These are phyloP conservation scores for Cladophialophora chaetospira DNA, from an alignment of 2,329 filamentous ascomycete genomes.

Conservation along the genomic window DNA sequence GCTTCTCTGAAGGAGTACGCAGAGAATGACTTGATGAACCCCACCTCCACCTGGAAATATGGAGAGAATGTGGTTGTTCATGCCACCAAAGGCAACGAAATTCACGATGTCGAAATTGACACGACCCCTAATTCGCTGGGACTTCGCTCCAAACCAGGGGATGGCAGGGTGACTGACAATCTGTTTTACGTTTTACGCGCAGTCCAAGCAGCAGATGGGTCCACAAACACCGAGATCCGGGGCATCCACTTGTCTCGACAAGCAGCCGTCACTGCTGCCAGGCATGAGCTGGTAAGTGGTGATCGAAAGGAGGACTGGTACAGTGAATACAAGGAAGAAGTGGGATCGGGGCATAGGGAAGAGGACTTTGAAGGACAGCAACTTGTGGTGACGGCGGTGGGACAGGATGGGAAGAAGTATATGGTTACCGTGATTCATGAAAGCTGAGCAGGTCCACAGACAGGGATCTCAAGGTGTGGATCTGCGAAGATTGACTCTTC, in stretches of 20 bases:
- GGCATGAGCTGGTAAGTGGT: slow-evolving; percentile 20
- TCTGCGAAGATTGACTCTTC: too few species aligned
- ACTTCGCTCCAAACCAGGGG: slow-evolving; percentile 15
- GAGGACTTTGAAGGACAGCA: slow-evolving; percentile 15
- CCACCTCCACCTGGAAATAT: slow-evolving; percentile 13
- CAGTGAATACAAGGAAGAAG: slow-evolving; percentile 14
- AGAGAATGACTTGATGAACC: slow-evolving; percentile 12
- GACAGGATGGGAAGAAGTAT: slow-evolving; percentile 17
- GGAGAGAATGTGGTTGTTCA: slow-evolving; percentile 20
- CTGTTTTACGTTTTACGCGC: slow-evolving; percentile 19
- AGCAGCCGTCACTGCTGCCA: slow-evolving; percentile 17
- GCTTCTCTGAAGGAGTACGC: slow-evolving; percentile 8
- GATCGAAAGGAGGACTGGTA: slow-evolving; percentile 21
- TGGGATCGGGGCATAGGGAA: not conserved
- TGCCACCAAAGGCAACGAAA: slow-evolving; percentile 10
- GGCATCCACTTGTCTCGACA: slow-evolving; percentile 20
- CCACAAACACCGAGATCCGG: slow-evolving; percentile 15
- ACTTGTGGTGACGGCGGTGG: slow-evolving; percentile 14
- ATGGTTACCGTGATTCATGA: slow-evolving; percentile 19
- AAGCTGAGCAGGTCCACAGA: slow-evolving; percentile 10
- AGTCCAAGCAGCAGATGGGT: slow-evolving; percentile 5
- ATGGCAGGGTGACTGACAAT: slow-evolving; percentile 19
- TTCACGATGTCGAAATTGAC: slow-evolving; percentile 18
- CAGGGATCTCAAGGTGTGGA: too few species aligned
- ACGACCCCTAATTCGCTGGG: slow-evolving; percentile 19